Conservation (phyloP, 139 green algal species). For the Chara braunii region DNA sequence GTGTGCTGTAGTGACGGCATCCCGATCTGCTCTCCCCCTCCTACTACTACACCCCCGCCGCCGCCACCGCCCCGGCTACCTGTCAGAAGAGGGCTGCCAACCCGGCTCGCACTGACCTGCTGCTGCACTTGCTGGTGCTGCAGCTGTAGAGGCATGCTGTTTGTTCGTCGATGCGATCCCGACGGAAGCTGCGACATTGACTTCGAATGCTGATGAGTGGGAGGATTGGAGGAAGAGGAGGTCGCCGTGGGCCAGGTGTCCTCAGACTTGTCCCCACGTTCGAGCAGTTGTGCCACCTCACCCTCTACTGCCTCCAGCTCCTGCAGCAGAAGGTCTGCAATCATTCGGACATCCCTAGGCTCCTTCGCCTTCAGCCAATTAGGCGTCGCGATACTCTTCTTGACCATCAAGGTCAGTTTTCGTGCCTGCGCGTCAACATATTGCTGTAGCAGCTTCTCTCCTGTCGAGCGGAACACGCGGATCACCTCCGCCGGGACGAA, state of each 20-base stretch:
- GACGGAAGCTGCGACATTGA: too few relatives aligned
- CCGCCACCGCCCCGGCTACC: not conserved
- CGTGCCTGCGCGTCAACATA: conserved; percentile 21
- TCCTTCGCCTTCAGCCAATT: conserved; percentile 43
- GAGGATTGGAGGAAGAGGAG: too few relatives aligned
- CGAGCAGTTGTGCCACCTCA: conserved; percentile 27
- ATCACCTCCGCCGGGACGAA: not conserved
- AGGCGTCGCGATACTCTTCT: conserved; percentile 28
- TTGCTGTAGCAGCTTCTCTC: not conserved
- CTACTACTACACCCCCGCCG: not conserved
- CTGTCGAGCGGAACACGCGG: not conserved
- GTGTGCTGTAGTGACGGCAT: not conserved
- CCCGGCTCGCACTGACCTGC: too few relatives aligned
- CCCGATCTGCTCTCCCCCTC: not conserved
- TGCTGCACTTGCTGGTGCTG: too few relatives aligned
- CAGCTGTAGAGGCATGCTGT: too few relatives aligned
- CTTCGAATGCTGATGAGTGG: too few relatives aligned
- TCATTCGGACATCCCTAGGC: conserved; percentile 33
- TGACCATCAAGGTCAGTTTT: conserved; percentile 28
- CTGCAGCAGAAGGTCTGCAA: conserved; percentile 31
- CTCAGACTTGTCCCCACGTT: conserved; percentile 14
- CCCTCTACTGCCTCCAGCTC: conserved; percentile 31
- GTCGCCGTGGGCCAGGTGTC: too few relatives aligned
- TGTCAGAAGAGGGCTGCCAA: too few relatives aligned
- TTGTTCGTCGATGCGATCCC: too few relatives aligned